Base-by-base conservation (phyloP, 306 rosid species). In the Malus sieversii region DNA sequence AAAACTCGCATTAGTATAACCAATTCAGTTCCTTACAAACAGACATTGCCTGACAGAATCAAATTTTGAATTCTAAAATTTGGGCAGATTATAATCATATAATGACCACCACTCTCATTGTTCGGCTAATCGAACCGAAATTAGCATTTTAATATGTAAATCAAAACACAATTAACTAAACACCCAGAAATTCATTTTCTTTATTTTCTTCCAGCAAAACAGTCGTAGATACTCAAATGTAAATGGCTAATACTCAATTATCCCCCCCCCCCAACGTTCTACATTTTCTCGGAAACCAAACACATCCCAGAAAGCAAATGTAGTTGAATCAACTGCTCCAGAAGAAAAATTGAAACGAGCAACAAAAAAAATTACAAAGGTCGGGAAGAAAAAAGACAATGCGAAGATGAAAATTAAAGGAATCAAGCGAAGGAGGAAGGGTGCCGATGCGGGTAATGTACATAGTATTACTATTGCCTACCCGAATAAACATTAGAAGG, bases 291-390 rank as follows among this genome's bases (percentile, higher is more conserved):
- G 1, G 29, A 15, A 58, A 67, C 57, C 70, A 68, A 67, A 58
- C 78, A 62, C 32, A 80, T 14, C 44, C 74, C 14, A 67, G 46
- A 79, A 73, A 46, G 53, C 0, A 46, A 46, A 46, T 48, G 53
- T 48, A 14, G 4, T 14, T 48, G 15, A 48, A 46, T 46, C 53
- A 46, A 33, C 23, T 18, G 9, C 11, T n/a, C 40, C 16, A 23
- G 38, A 55, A 38, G 27, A 71, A 59, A 68, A 76, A 18, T 19
- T 11, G 62, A 66, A 51, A 75, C 25, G 25, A 25, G 25, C 25
- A 25, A 25, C 25, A 25, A 25, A 25, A 25, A 25, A 25, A 25
- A 25, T 25, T 0, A 25, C 25, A 25, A 25, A 25, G 25, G 25
- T 25, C 25, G 25, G 25, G 25, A 25, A 25, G 25, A 25, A 25